phyloP scores from a whole-genome alignment of 106 monocot genomes.

The Cymbidium sinense region DNA sequence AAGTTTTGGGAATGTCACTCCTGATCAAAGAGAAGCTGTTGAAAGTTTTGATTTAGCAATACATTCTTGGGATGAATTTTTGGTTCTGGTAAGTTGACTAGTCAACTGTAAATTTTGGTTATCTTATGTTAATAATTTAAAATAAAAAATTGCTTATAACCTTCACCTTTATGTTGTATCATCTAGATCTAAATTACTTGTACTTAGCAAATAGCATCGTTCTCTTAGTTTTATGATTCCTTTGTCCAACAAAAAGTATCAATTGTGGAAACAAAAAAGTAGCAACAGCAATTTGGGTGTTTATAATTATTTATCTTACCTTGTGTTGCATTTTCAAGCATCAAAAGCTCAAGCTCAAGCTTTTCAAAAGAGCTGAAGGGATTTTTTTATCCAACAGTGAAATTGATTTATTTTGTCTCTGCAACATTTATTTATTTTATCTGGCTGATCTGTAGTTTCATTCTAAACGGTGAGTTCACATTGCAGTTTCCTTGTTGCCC shows the following conservation, averaged over 20 bases:
- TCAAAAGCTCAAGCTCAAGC: background rate
- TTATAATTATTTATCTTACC: background rate
- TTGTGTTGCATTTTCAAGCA: background rate
- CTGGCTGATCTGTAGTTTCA: background rate
- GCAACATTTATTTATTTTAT: background rate
- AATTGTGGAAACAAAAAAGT: background rate
- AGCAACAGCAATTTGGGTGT: background rate
- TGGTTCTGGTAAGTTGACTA: slow-evolving; percentile 45
- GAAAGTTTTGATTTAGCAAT: slow-evolving; percentile 63
- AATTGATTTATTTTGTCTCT: background rate
- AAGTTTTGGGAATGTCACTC: slow-evolving; percentile 72
- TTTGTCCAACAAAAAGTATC: background rate
- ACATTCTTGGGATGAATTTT: slow-evolving; percentile 82
- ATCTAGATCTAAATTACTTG: background rate
- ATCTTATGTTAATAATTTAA: background rate
- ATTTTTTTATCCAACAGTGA: background rate
- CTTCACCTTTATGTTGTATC: background rate
- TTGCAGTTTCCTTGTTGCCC: background rate
- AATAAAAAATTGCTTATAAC: background rate
- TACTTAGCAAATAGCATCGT: background rate
- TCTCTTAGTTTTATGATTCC: background rate
- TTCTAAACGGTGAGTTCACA: background rate
- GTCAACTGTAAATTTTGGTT: background rate
- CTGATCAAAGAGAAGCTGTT: slow-evolving; percentile 57
- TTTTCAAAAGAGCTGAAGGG: background rate